Base-by-base conservation (phyloP, 495 filamentous ascomycete genomes). In the Penicillium cinerascens region DNA sequence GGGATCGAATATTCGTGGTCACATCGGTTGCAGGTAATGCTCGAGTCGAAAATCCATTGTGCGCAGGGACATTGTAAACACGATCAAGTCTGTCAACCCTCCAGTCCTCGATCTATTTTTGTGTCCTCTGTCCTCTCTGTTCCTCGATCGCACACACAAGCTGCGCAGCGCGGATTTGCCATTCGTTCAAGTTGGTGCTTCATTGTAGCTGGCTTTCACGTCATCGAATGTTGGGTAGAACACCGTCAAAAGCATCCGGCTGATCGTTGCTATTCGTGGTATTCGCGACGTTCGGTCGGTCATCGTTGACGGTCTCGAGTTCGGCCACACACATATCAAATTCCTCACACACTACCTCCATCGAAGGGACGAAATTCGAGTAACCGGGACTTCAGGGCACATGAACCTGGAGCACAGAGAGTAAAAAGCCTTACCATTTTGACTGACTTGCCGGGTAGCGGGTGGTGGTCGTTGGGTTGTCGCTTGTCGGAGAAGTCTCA, bases 341-440 rank as follows among this genome's bases (percentile, higher is more conserved):
- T 51, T 38, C 41, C 44, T 45, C 52, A 38, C 51, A 62, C 49
- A 54, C 52, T 56, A 42, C 42, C 47, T 55, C 37, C 55, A 18
- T 43, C 46, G 41, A 48, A 35, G 23, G 20, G 49, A 50, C 25
- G 41, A 44, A 10, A 54, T 56, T 62, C 60, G 58, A 70, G 42
- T 13, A 27, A 57, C 49, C 59, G 62, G 60, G 58, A 60, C 52
- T 62, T 55, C 46, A 50, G 54, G 47, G 41, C 33, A 58, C 51
- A 56, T 51, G 48, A 62, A 47, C 29, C 44, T 59, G 51, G 35
- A 59, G 37, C 43, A 66, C 49, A 42, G 46, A 61, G 40, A 15
- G 51, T 44, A 40, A 49, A 23, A 33, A 44, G 43, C 53, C 79
- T 81, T 77, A 82, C 79, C 79, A 82, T 82, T 73, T 80, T 82